phyloP scores from a whole-genome alignment of 805 yeast species.

The Yarrowia sp. region DNA sequence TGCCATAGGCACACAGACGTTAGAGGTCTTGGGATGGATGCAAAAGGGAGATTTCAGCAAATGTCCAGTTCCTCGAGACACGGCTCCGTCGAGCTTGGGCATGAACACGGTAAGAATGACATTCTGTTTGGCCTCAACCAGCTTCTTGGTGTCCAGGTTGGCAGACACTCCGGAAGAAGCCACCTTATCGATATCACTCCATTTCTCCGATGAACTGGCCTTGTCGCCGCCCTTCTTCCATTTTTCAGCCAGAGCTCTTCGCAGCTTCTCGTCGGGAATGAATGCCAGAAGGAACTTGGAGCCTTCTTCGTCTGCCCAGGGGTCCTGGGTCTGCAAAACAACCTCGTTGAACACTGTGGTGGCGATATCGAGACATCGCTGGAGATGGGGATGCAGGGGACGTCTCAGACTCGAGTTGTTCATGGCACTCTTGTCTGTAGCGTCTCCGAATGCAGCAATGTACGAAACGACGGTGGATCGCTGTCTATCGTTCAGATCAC shows the following conservation, averaged over 20 bases:
- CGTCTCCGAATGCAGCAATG: slow-evolving; percentile 67
- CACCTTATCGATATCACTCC: slow-evolving; percentile 69
- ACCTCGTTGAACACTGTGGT: slow-evolving; percentile 67
- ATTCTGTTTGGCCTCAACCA: slow-evolving; percentile 79
- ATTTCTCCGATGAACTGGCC: slow-evolving; percentile 64
- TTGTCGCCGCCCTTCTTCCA: slow-evolving; percentile 66
- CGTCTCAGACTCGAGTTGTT: slow-evolving; percentile 56
- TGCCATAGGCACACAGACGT: slow-evolving; percentile 84
- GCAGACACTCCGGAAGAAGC: slow-evolving; percentile 53
- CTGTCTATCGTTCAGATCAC: slow-evolving; percentile 71
- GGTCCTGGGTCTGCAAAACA: slow-evolving; percentile 82
- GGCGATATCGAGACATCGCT: slow-evolving; percentile 73
- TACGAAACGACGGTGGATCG: slow-evolving; percentile 85
- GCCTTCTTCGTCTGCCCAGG: slow-evolving; percentile 70
- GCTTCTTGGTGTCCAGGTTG: slow-evolving; percentile 56
- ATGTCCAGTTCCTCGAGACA: slow-evolving; percentile 87
- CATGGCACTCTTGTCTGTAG: slow-evolving; percentile 59
- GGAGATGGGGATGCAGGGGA: slow-evolving; percentile 86
- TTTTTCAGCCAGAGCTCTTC: slow-evolving; percentile 57
- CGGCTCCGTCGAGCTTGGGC: slow-evolving; percentile 93
- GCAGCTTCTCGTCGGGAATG: slow-evolving; percentile 62
- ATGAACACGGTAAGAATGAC: slow-evolving; percentile 79
- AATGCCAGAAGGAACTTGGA: slow-evolving; percentile 64
- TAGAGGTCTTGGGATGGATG: slow-evolving; percentile 94
- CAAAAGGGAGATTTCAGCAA: slow-evolving; percentile 95